Evolutionary conservation across 1,284 basidiomycete genomes (phyloP).

Genomic region (Cryptococcus deneoformans): DNA sequence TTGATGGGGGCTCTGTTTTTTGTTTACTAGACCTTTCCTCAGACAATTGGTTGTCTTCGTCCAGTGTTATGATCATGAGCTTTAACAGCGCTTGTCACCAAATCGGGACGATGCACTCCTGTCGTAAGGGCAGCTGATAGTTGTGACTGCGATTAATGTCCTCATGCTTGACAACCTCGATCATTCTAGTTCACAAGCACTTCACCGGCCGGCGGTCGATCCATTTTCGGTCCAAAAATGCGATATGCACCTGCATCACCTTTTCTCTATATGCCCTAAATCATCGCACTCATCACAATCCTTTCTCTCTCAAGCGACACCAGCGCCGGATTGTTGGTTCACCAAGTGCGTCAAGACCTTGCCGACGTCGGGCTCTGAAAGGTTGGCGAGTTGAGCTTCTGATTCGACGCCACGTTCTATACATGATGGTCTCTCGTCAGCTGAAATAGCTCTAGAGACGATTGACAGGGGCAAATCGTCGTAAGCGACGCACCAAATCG

Average conservation of each 20-base stretch:
- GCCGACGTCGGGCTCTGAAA: constrained; percentile 45
- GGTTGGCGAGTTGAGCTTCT: constrained; percentile 37
- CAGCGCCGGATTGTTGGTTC: constrained; percentile 21
- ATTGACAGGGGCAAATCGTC: not conserved
- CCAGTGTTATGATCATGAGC: too few species aligned
- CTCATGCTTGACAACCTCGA: too few species aligned
- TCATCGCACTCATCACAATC: not conserved
- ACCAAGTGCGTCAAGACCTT: constrained; percentile 38
- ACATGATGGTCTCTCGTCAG: not conserved
- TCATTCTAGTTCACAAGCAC: too few species aligned
- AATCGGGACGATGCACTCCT: too few species aligned
- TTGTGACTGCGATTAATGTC: too few species aligned
- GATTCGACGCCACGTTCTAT: constrained; percentile 47
- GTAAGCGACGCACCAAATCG: constrained; percentile 71
- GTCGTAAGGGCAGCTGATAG: too few species aligned
- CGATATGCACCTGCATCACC: not conserved
- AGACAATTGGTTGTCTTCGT: too few species aligned
- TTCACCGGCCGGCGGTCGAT: too few species aligned
- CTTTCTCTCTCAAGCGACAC: constrained; percentile 7
- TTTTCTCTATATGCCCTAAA: not conserved
- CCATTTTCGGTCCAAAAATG: not conserved
- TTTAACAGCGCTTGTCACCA: too few species aligned
- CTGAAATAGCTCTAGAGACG: not conserved
- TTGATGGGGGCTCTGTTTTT: too few species aligned
- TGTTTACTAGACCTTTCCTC: too few species aligned